These are phyloP conservation scores for barley (Hordeum vulgare) DNA, from an alignment of 176 grass and related monocot genomes.

Conservation along the genomic window MorexV3_pseudomolecules_assembly NC_058522.1:506590621-506591120, in stretches of 20 bases:
- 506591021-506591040: conserved; percentile 23
- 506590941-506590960: conserved; percentile 48
- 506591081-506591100: conserved; percentile 62
- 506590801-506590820: conserved; percentile 30
- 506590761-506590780: conserved; percentile 52
- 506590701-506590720: conserved; percentile 41
- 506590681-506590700: background rate
- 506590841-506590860: conserved; percentile 32
- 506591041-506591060: conserved; percentile 3
- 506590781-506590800: conserved; percentile 42
- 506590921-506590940: conserved; percentile 52
- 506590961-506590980: background rate
- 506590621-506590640: conserved; percentile 57
- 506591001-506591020: background rate
- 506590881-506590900: conserved; percentile 17
- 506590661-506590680: conserved; percentile 62
- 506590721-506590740: conserved; percentile 68
- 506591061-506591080: conserved; percentile 8
- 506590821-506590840: conserved; percentile 31
- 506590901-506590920: conserved; percentile 62
- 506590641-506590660: conserved; percentile 62
- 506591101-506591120: conserved; percentile 29
- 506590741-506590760: conserved; percentile 56
- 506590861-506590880: conserved; percentile 16
- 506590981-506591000: background rate